Percentiles rank a stretch among this genome's conserved stretches.
Evolutionary conservation across 2,329 filamentous ascomycete species (phyloP).

Genomic region (Pestalotiopsis sp.): DNA sequence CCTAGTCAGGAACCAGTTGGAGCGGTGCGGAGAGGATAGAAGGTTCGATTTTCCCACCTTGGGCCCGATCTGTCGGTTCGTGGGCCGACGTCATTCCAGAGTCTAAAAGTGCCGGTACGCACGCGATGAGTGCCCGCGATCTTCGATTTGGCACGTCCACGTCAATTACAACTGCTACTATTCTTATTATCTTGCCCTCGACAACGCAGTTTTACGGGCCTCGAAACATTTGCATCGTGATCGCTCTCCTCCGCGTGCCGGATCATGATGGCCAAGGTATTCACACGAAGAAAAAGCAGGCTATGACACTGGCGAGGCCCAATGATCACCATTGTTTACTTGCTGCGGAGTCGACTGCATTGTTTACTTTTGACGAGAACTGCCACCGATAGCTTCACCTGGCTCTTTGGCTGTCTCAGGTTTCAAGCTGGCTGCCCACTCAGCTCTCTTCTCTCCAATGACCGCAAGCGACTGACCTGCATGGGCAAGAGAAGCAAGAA

Average conservation of each 20-base stretch:
- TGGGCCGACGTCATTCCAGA: slow-evolving; percentile 9
- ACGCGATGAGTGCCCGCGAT: background rate
- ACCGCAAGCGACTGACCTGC: slow-evolving; percentile 19
- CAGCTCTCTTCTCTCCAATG: background rate
- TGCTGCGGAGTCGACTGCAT: background rate
- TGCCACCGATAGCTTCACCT: background rate
- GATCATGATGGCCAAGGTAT: background rate
- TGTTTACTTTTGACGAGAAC: slow-evolving; percentile 8
- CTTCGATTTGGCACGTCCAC: background rate
- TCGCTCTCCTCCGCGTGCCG: background rate
- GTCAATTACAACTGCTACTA: background rate
- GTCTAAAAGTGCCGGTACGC: slow-evolving; percentile 3
- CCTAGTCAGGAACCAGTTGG: background rate
- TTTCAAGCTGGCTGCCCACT: slow-evolving; percentile 20
- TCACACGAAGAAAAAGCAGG: background rate
- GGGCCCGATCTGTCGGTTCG: slow-evolving; percentile 9
- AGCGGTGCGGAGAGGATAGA: background rate
- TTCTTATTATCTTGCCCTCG: background rate
- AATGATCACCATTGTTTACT: slow-evolving; percentile 11
- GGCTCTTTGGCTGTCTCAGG: slow-evolving; percentile 11
- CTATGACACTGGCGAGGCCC: background rate
- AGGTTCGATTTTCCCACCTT: slow-evolving; percentile 10
- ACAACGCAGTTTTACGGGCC: background rate
- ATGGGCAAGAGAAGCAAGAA: slow-evolving; percentile 20
- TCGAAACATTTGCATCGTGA: background rate